Evolutionary conservation across 2,329 filamentous ascomycete genomes (phyloP), one percentile per base, ranked within the genome.

Genomic region (Penicillium sp.): DNA sequence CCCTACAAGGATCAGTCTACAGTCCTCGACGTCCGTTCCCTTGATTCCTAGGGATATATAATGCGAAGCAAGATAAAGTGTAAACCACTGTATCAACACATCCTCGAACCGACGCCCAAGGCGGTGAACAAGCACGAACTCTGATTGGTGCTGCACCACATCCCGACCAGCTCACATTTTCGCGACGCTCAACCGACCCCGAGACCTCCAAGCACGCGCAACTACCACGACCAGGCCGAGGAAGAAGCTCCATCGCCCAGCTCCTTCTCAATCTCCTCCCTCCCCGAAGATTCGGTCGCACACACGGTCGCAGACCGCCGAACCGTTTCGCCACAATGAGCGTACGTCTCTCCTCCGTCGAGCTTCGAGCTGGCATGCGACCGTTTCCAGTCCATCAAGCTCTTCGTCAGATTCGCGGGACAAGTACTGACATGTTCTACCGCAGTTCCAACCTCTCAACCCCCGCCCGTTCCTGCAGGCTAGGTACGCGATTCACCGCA

Each of bases 401-500:
- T 30, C 18, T 16, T 7, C 2, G 7, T 24, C 30, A 4, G 7
- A 16, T 36, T 14, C 18, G 24, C 27, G 36, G 16, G 16, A 10
- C 25, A 45, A 30, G 38, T 39, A 40, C 55, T 62, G 30, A 62
- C 44, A 39, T 20, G 0, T 30, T 9, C 5, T 31, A 25, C n/a
- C 51, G 30, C 44, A 87, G 84, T 95, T 95, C 78, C 87, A 95
- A 73, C 94, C 94, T 58, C 81, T 97, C 69, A 99, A 99, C 82
- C 94, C 94, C 69, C 90, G 92, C 74, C 94, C 94, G 39, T 91
- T 96, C 82, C 88, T 99, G 71, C 91, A 96, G 79, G 86, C 86
- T 70, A 86, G 96, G 86, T 90, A 85, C 66, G 85, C 82, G 57
- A 30, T 36, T 51, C 39, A 30, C 16, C 53, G 46, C 44, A n/a